Evolutionary conservation across 805 yeast species (phyloP).

Genomic region (Candida stauntonica): DNA sequence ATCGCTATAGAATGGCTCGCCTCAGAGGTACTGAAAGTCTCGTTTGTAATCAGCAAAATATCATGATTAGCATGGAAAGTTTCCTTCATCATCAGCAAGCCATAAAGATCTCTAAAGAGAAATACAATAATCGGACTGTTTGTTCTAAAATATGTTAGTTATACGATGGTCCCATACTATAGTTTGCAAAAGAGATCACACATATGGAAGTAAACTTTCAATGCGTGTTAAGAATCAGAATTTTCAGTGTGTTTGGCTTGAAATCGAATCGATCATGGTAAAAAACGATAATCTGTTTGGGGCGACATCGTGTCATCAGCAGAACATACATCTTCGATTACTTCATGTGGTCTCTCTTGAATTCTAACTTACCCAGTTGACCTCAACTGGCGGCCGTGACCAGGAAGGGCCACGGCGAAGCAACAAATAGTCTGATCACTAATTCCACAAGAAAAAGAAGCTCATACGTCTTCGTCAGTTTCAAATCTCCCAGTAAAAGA

Average conservation of each 20-base stretch:
- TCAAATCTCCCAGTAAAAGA: slow-evolving; percentile 4
- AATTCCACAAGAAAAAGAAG: too few relatives aligned
- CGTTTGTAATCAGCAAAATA: slow-evolving; percentile 18
- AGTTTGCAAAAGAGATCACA: neutral
- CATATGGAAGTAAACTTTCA: neutral
- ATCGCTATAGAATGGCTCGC: slow-evolving; percentile 8
- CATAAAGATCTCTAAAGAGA: neutral
- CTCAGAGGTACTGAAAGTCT: slow-evolving; percentile 19
- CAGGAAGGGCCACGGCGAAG: neutral
- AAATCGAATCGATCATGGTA: slow-evolving; percentile 29
- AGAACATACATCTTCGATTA: neutral
- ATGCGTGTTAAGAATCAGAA: slow-evolving; percentile 19
- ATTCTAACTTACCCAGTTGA: slow-evolving; percentile 14
- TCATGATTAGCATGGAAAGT: slow-evolving; percentile 28
- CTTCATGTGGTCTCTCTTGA: neutral
- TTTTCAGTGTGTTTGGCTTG: slow-evolving; percentile 32
- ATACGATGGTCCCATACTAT: neutral
- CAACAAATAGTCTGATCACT: neutral
- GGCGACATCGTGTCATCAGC: slow-evolving; percentile 29
- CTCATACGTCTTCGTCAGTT: too few relatives aligned
- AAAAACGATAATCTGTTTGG: slow-evolving; percentile 31
- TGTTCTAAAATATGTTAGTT: neutral
- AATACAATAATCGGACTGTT: neutral
- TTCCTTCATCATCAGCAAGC: slow-evolving; percentile 24
- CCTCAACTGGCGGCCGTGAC: slow-evolving; percentile 12